Base-by-base conservation (phyloP, 768 basidiomycete genomes). In the Hypholoma fasciculare region DNA sequence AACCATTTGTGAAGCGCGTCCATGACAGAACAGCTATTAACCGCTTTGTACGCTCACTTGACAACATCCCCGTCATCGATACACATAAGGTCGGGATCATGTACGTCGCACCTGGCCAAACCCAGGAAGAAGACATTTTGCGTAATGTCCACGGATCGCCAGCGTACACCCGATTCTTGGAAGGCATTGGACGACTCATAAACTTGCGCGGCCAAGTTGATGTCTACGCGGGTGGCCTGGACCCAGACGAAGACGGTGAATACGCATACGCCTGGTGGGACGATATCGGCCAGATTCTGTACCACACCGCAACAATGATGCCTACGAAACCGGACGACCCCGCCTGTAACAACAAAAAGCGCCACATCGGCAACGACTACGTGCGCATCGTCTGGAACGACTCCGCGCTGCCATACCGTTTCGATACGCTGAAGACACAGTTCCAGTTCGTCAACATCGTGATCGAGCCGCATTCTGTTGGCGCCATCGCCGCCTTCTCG, bases 201-300 rank as follows among this genome's bases (percentile, higher is more conserved):
- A 86, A 90, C 62, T 77, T 98, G 17, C 87, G 93, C 16, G 94
- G 92, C 9, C 94, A 96, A 71, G 81, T 89, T 9, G 95, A 96
- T 67, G 87, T 98, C 16, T 97, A 96, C 70, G 90, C 91, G 2
- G 97, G 96, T 7, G 93, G 94, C 3, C 80, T 98, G 23, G 89
- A 94, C 67, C 86, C 93, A 7, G 92, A 94, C 60, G 85, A 90
- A 65, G 95, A 99, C 67, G 97, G 97, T 13, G 91, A 95, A 72
- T 97, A 96, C 68, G 93, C 96, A 0, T 98, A 98, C 69, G 94
- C 96, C 0, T 99, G 96, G 96, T 97, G 96, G 93, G 95, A 98
- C 71, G 95, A 98, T 67, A 95, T 98, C 50, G 87, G 90, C 4
- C 96, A 98, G 69, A 86, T 97, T 60, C 81, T 98, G 54, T 99